A percentile compares a stretch with the other conserved stretches of the same genome.
These are phyloP conservation scores for Fusarium anthophilum DNA, from an alignment of 2,329 filamentous ascomycete genomes.

Conservation along the genomic window DNA sequence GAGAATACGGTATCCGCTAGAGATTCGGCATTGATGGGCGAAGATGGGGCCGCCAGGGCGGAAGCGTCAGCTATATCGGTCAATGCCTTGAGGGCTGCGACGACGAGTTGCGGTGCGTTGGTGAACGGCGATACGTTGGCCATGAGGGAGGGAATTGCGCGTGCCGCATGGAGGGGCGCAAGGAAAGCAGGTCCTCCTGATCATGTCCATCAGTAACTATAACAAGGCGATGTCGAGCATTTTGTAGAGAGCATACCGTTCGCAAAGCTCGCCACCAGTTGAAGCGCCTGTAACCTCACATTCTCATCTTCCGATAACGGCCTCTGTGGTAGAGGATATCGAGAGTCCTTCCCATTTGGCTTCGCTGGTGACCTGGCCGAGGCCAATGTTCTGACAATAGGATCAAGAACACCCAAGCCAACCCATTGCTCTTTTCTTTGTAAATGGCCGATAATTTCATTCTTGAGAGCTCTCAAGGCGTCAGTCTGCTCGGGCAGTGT, in stretches of 20 bases:
- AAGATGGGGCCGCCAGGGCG: conserved; percentile 61
- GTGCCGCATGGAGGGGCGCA: conserved; percentile 74
- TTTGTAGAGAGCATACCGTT: conserved; percentile 69
- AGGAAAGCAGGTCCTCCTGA: conserved; percentile 84
- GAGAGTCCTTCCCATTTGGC: conserved; percentile 52
- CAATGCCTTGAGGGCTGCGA: conserved; percentile 78
- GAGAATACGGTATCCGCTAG: conserved; percentile 74
- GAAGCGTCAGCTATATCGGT: conserved; percentile 76
- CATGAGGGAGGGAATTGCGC: conserved; percentile 75
- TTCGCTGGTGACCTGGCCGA: conserved; percentile 46
- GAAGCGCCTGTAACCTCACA: conserved; percentile 79
- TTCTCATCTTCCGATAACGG: conserved; percentile 70
- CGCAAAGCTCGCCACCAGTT: conserved; percentile 86
- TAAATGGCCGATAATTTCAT: conserved; percentile 87
- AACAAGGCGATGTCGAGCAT: not conserved
- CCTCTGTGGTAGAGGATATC: conserved; percentile 46
- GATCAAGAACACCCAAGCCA: conserved; percentile 72
- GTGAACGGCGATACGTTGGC: conserved; percentile 72
- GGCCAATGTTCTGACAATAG: conserved; percentile 60
- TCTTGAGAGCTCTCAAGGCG: conserved; percentile 80
- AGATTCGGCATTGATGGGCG: conserved; percentile 57
- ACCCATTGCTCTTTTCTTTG: conserved; percentile 87
- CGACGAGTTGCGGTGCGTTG: conserved; percentile 71
- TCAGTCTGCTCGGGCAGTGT: conserved; percentile 62
- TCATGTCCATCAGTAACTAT: conserved; percentile 26